Percentiles rank a stretch among this genome's conserved stretches.
Evolutionary conservation across 345 rosid genomes (phyloP).

Genomic region (Citrus mangshanensis): DNA sequence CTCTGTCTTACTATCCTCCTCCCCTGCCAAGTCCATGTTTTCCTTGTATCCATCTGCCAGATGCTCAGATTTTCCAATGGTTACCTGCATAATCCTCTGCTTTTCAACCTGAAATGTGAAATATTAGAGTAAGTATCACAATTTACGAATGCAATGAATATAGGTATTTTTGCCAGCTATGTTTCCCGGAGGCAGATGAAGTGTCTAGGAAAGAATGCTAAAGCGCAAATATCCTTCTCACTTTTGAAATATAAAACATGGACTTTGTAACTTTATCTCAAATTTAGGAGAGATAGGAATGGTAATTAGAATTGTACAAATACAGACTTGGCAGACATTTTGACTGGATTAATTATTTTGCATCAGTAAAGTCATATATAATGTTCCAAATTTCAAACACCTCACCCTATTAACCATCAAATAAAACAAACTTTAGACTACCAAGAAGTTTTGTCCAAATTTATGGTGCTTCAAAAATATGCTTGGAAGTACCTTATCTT

Average conservation of each 20-base stretch:
- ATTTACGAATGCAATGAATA: not conserved
- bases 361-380: not conserved
- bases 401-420: not conserved
- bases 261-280: not conserved
- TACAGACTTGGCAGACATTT: not conserved
- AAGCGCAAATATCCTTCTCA: constrained; percentile 1
- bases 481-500: not conserved
- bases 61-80: constrained; percentile 44
- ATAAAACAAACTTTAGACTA: not conserved
- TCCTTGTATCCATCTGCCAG: constrained; percentile 32
- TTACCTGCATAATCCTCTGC: constrained; percentile 73
- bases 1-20: constrained; percentile 13
- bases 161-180: not conserved
- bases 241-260: not conserved
- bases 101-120: constrained; percentile 66
- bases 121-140: constrained; percentile 4
- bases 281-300: not conserved
- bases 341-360: not conserved
- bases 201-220: not conserved
- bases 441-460: not conserved
- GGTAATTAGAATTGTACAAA: not conserved
- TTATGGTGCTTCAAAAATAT: not conserved
- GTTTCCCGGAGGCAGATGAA: not conserved
- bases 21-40: constrained; percentile 23
- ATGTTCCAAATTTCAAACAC: not conserved